A percentile compares a stretch with the other conserved stretches of the same genome.
Evolutionary conservation across 176 grass and related monocot species (phyloP).

Genomic region (Eragrostis nindensis): DNA sequence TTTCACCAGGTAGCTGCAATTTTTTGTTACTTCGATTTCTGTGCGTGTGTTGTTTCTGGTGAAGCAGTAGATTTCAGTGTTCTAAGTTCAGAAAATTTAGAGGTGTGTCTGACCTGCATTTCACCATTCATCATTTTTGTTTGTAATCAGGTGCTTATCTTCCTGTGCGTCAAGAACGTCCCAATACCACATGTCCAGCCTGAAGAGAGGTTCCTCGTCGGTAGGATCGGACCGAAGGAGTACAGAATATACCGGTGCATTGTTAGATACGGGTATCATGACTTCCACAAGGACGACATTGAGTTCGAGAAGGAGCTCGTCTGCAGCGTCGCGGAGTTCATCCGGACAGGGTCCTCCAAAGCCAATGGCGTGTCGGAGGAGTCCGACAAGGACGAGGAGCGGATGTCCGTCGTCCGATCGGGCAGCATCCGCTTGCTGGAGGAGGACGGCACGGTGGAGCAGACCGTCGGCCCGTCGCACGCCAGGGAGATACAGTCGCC

Average conservation of each 20-base stretch:
- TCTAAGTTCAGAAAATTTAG: slow-evolving; percentile 20
- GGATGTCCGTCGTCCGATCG: slow-evolving; percentile 72
- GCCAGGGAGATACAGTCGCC: slow-evolving; percentile 53
- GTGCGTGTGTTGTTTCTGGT: background rate
- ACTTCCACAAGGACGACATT: slow-evolving; percentile 87
- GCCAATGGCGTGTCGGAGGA: slow-evolving; percentile 36
- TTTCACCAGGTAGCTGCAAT: slow-evolving; percentile 81
- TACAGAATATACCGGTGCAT: slow-evolving; percentile 91
- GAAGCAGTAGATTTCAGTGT: background rate
- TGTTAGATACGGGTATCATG: slow-evolving; percentile 88
- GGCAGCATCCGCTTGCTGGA: slow-evolving; percentile 73
- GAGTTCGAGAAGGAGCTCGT: slow-evolving; percentile 93
- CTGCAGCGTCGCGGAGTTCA: slow-evolving; percentile 96
- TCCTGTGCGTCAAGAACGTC: slow-evolving; percentile 92
- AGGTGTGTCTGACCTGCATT: background rate
- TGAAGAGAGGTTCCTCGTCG: slow-evolving; percentile 81
- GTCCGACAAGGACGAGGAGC: slow-evolving; percentile 58
- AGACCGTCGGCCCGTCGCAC: slow-evolving; percentile 45
- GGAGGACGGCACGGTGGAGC: slow-evolving; percentile 36
- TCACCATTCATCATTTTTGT: background rate
- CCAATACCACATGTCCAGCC: slow-evolving; percentile 69
- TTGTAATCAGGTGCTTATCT: slow-evolving; percentile 76
- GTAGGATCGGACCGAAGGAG: slow-evolving; percentile 87
- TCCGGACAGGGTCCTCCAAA: slow-evolving; percentile 54
- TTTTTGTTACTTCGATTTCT: background rate